These are phyloP conservation scores for Thelonectria rubi DNA, from an alignment of 2,329 filamentous ascomycete species.

Conservation along the genomic window DNA sequence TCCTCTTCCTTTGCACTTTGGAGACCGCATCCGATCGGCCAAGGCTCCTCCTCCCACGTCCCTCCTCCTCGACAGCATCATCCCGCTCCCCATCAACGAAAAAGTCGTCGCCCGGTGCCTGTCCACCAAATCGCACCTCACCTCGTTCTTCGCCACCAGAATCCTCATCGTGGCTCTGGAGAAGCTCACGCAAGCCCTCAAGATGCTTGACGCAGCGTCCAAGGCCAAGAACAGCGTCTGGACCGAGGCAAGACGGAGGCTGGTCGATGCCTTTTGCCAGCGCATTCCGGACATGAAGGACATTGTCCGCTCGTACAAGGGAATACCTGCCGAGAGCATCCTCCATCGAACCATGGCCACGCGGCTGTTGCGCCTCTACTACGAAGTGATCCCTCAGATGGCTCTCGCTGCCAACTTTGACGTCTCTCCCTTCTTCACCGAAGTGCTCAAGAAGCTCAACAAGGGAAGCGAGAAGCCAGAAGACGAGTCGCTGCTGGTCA, in stretches of 20 bases:
- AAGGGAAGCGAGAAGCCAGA: constrained; percentile 59
- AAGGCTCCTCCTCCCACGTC: constrained; percentile 80
- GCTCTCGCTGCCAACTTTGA: constrained; percentile 89
- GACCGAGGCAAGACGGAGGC: constrained; percentile 72
- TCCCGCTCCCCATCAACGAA: constrained; percentile 83
- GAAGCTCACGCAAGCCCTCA: constrained; percentile 74
- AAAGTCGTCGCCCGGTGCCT: constrained; percentile 83
- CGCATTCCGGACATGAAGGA: constrained; percentile 85
- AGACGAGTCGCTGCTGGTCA: constrained; percentile 65
- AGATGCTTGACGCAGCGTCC: constrained; percentile 64
- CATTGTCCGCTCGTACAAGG: constrained; percentile 77
- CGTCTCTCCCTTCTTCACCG: constrained; percentile 78
- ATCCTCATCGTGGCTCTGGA: constrained; percentile 81
- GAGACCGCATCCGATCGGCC: constrained; percentile 66
- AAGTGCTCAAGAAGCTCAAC: constrained; percentile 71
- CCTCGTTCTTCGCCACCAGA: constrained; percentile 85
- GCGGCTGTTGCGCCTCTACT: constrained; percentile 83
- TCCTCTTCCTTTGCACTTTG: constrained; percentile 76
- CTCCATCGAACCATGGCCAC: constrained; percentile 83
- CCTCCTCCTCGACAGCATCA: constrained; percentile 83
- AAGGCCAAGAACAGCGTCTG: constrained; percentile 61
- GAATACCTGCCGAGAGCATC: constrained; percentile 72
- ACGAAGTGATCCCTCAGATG: constrained; percentile 80
- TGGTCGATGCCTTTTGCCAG: constrained; percentile 79
- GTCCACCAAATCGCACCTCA: constrained; percentile 77